Evolutionary conservation across 768 basidiomycete species (phyloP).

Genomic region (Peribolospora baueri): DNA sequence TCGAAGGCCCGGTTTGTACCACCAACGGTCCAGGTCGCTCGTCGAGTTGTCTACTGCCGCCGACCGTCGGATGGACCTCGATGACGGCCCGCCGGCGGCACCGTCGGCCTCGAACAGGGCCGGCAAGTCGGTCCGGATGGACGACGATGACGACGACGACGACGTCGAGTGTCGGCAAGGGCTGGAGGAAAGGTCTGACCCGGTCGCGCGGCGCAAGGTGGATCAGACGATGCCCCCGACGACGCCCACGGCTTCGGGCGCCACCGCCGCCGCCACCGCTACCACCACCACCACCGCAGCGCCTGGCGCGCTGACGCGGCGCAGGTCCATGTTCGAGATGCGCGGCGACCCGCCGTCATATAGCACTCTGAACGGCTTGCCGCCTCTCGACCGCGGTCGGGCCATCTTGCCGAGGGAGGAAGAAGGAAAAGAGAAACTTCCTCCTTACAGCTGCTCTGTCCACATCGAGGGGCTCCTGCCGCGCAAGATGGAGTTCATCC

Average conservation of each 20-base stretch:
- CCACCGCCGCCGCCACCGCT: constrained; percentile 3
- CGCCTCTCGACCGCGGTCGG: constrained; percentile 17
- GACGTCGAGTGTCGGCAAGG: constrained; percentile 10
- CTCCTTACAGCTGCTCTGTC: constrained; percentile 54
- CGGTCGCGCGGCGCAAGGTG: constrained; percentile 10
- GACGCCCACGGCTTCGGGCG: background rate
- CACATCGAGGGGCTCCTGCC: constrained; percentile 59
- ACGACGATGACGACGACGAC: constrained; percentile 4
- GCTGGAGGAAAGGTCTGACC: constrained; percentile 17
- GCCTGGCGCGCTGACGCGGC: constrained; percentile 13
- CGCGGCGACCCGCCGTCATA: constrained; percentile 20
- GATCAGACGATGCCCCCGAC: background rate
- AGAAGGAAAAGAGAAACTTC: constrained; percentile 59
- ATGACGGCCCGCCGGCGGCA: too few species aligned
- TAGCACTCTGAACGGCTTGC: constrained; percentile 8
- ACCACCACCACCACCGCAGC: background rate
- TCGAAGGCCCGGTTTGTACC: too few species aligned
- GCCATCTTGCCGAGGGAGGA: constrained; percentile 29
- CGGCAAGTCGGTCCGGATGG: background rate
- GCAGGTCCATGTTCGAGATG: constrained; percentile 21
- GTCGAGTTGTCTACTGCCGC: too few species aligned
- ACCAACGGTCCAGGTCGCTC: too few species aligned
- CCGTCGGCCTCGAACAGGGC: background rate
- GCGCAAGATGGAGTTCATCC: constrained; percentile 75
- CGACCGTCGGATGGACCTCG: too few species aligned